A percentile compares a stretch with the other conserved stretches of the same genome.
Evolutionary conservation across 768 basidiomycete genomes (phyloP).

Genomic region (Erythrobasidium yunnanense): DNA sequence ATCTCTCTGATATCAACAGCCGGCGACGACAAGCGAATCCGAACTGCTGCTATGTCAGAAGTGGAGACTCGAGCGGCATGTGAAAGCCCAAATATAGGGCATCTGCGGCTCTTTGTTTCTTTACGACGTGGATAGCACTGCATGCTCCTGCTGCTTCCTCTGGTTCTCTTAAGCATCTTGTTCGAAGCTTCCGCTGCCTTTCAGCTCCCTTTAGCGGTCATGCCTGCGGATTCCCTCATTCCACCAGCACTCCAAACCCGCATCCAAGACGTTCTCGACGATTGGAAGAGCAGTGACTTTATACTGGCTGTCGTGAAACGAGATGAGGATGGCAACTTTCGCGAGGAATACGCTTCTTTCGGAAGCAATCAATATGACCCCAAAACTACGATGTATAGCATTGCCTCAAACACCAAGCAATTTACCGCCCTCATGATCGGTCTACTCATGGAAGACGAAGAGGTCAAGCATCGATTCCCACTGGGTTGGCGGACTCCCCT

Average conservation of each 20-base stretch:
- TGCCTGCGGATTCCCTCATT: neutral
- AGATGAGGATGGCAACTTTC: neutral
- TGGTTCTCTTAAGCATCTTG: too few relatives aligned
- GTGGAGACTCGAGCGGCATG: too few relatives aligned
- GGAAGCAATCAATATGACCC: neutral
- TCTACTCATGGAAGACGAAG: neutral
- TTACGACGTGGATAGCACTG: too few relatives aligned
- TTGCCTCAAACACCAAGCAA: neutral
- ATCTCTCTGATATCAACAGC: neutral
- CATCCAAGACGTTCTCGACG: neutral
- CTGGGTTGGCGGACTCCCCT: neutral
- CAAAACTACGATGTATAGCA: neutral
- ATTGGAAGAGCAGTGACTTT: neutral
- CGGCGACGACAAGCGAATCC: too few relatives aligned
- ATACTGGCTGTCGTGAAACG: neutral
- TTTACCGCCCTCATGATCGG: neutral
- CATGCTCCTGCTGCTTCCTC: too few relatives aligned
- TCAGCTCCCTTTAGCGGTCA: too few relatives aligned
- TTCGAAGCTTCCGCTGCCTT: too few relatives aligned
- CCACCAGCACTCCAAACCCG: neutral
- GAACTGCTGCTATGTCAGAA: too few relatives aligned
- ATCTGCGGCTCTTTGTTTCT: too few relatives aligned
- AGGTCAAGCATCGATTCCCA: neutral
- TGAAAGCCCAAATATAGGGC: too few relatives aligned
- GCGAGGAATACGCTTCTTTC: neutral